Base-by-base conservation (phyloP, 2,329 filamentous ascomycete genomes). In the Aschersonia sp. region DNA sequence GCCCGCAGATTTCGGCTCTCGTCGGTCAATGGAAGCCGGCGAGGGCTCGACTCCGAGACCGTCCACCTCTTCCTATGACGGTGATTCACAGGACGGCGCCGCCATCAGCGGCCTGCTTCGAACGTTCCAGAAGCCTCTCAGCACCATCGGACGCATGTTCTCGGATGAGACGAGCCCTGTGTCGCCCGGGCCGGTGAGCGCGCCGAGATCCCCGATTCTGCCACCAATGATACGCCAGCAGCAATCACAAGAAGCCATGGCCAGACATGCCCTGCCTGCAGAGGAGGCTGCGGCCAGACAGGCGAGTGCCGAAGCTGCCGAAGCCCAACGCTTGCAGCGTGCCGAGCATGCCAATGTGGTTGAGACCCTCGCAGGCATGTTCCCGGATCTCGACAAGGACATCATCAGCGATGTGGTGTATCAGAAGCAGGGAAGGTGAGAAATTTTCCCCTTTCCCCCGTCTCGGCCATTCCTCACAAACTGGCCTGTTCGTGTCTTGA, bases 361-460 rank as follows among this genome's bases (percentile, higher is more conserved):
- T 3, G 92, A 97, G 66, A 97, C 92, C 37, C 68, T 98, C 49
- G 82, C 87, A 44, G 85, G 87, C 56, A 98, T 98, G 92, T 98
- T 98, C 63, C 92, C 92, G 1, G 88, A 94, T 60, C 70, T 98
- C 46, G 92, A 98, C 63, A 79, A 81, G 58, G 94, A 98, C 45
- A 77, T 98, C 39, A 97, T 98, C 60, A 89, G 89, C 58, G 92
- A 98, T 67, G 92, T 98, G 41, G 92, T 98, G 30, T 81, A 90
- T 62, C 80, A 94, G 69, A 96, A 98, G 67, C 83, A 96, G 65
- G 94, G 92, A 61, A 79, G 87, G 87, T 90, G 64, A 69, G 85
- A 76, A 2, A 11, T 14, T 6, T 6, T 42, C 10, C 40, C 11
- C 40, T 5, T 22, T 22, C 22, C 22, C 22, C 22, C 3, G 22